Base-by-base conservation (phyloP, 441 rosid genomes). In the Viola pubescens region DNA sequence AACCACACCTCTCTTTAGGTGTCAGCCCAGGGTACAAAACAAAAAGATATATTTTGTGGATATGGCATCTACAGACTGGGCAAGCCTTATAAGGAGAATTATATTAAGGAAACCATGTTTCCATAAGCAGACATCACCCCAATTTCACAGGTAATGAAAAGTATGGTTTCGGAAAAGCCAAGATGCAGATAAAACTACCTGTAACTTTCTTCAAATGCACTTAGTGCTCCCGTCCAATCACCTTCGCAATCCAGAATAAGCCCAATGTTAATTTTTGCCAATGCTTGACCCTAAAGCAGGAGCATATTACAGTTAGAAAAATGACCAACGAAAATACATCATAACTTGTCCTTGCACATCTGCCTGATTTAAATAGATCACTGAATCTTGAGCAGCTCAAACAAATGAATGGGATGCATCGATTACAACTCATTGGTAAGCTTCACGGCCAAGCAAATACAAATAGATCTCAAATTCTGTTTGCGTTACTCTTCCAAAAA, bases 181-280 rank as follows among this genome's bases (percentile, higher is more conserved):
- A 56, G 19, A 64, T 14, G 58, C 16, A 52, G 19, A 54, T 37
- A 63, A 37, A 51, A 37, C 62, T 73, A 94, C 98, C 96, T 80
- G 68, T 85, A 82, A 49, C 87, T 89, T 65, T 85, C 91, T 75
- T 82, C 78, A 75, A 75, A 89, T 68, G 96, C 82, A 49, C 74
- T 64, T 60, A 89, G 83, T 58, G 99, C 98, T 52, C 79, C 83
- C 48, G 41, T 68, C 92, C 89, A 91, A 64, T 88, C 82, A 50
- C 90, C 97, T 37, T 70, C 68, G 62, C 72, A 75, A 79, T 94
- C 98, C 80, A 87, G 68, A 61, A 77, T 78, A 70, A 77, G 73
- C 59, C 99, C 99, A n/a, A 91, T 85, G 65, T 78, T 82, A 60
- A 85, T 85, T 81, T 87, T 91, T 62, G 91, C 85, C 49, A 85